Base-by-base conservation (phyloP, 257 asterid genomes). In the Nicotiana tomentosiformis region DNA sequence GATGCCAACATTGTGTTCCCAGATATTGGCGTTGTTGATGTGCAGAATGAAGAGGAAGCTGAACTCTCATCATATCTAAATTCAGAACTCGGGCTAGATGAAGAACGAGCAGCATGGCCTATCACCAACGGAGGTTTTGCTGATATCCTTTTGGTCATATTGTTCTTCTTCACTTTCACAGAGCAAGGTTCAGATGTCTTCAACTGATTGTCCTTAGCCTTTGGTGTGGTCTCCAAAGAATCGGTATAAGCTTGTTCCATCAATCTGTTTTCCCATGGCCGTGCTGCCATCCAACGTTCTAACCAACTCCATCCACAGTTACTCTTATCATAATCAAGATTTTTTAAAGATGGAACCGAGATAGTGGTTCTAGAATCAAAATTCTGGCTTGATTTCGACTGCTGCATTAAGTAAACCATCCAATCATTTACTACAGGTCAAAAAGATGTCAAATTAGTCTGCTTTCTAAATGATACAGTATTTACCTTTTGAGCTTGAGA, bases 211-310 rank as follows among this genome's bases (percentile, higher is more conserved):
- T 81, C 81, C 62, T 91, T 85, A 70, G 91, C 58, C 51, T 66
- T 90, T 39, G 90, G 91, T 66, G 94, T 88, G 58, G 86, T 88
- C 51, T 91, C 94, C 10, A 77, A 14, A 10, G 78, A 49, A 33
- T 85, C 89, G 7, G 66, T 68, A 49, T 85, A 87, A 33, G 53
- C 77, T 84, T 91, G 91, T 84, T 91, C 98, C 93, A 94, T 91
- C 46, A 94, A 70, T 81, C 98, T 86, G 84, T 90, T 96, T 86
- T 96, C 99, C 99, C 99, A 94, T 2, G 98, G 99, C 87, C 90
- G 93, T 26, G 98, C 98, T 20, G 98, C 95, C 98, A 94, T 96
- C 99, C 98, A 94, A 29, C 98, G 87, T 80, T 96, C 98, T 33
- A 93, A 89, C 98, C 99, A 96, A 92, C 97, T 96, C 99, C 99